Base-by-base conservation (phyloP, 2,329 filamentous ascomycete genomes). In the Neonectria sp. region DNA sequence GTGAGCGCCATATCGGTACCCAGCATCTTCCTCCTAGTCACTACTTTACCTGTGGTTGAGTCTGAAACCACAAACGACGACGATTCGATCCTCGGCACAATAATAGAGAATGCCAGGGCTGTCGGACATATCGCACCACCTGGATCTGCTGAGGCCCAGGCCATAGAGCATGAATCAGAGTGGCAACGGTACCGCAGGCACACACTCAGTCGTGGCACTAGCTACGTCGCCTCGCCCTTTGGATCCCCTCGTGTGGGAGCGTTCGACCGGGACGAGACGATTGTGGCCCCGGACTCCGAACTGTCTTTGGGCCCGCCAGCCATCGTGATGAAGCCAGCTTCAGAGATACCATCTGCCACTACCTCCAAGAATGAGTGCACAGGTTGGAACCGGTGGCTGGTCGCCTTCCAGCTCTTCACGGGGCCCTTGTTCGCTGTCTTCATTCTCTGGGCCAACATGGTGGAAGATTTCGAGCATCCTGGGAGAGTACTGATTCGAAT, bases 41-140 rank as follows among this genome's bases (percentile, higher is more conserved):
- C 96, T 53, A 99, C 96, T 0, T 81, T 99, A 5, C 96, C 97
- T 0, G 95, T 99, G 1, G 93, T 97, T 6, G 95, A 98, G 75
- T 88, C 89, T 1, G 87, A 89, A 48, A 86, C 89, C 24, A 85
- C 87, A 8, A 87, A 90, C 5, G 77, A 76, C 6, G 74, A 75
- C 17, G 63, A 58, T 25, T 77, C 75, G 6, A n/a, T 73, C 8
- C 68, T 73, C 4, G 76, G 75, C 6, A 73, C 67, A 11, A 56
- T 77, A 7, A 65, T 77, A 11, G 81, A 83, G 27, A 73, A 76
- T 40, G 68, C 37, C 29, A 71, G 70, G 8, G 72, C 71, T 4
- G 17, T 78, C 29, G 79, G 75, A 1, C 79, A 80, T 57, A 69
- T 73, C 15, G 79, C 79, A 21, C 77, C 81, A 1, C 71, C 81